Evolutionary conservation across 805 yeast species (phyloP), one percentile per base, ranked within the genome.

Genomic region (Ogataea ganodermae): DNA sequence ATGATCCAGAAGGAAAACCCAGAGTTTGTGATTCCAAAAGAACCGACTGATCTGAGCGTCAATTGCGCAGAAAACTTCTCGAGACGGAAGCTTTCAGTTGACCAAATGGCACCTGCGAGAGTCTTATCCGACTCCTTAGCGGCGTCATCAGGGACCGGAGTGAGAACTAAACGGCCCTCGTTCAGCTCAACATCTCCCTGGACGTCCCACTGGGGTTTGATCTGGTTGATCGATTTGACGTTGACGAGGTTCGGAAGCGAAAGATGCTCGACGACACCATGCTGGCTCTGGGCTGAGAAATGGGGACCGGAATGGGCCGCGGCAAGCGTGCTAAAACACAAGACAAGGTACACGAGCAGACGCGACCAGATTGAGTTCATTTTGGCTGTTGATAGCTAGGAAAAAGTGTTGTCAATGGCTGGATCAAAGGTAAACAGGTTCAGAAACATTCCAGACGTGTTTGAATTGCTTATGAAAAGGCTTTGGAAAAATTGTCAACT

Each of bases 21-120:
- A 56, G 86, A 80, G 12, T 68, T 70, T 0, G 80, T 74, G 35
- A 62, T 57, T 0, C 83, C 84, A 27, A 52, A 52, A 6, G 69
- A 67, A 6, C 86, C 86, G 6, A 78, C 62, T 39, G 87, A 79
- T 64, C 94, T 75, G 54, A 85, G 75, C 2, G 84, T 78, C 38
- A 79, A 59, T 55, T 86, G 90, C 8, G 81, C 55, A 0, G 91
- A 48, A 71, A 68, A 52, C 16, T 68, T 64, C 50, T 52, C 69
- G 42, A 61, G 58, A 8, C 55, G 59, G 9, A 47, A 54, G 38
- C 35, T 60, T 31, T 65, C 67, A 2, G 43, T 60, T 28, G 67
- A 59, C 82, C 83, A 78, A 2, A 81, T 39, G 0, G 78, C 63
- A 12, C 86, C 85, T 3, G 53, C 48, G 4, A 72, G 53, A 3